A percentile compares a stretch with the other conserved stretches of the same genome.
These are phyloP conservation scores for Clonostachys solani DNA, from an alignment of 2,329 filamentous ascomycete species.

Conservation along the genomic window DNA sequence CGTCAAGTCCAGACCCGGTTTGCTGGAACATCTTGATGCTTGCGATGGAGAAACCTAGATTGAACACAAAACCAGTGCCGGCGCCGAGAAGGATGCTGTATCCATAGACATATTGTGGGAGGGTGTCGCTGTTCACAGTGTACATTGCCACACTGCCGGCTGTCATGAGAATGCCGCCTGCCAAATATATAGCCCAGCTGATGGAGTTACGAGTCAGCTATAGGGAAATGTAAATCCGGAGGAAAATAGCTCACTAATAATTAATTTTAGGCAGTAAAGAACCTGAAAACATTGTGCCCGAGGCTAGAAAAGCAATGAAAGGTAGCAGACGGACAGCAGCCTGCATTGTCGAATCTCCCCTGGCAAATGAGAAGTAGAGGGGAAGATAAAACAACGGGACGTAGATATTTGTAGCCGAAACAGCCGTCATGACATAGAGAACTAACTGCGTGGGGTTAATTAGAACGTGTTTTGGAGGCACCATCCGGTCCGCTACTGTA, in stretches of 20 bases:
- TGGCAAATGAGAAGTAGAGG: conserved; percentile 43
- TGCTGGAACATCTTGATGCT: no score
- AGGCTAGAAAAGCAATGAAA: conserved; percentile 21
- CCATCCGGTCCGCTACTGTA: no score
- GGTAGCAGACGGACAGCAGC: conserved; percentile 31
- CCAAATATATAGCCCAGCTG: conserved; percentile 33
- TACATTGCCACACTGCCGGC: conserved; percentile 27
- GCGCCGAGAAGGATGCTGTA: conserved; percentile 30
- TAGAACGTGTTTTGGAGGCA: conserved; percentile 29
- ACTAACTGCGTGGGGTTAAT: conserved; percentile 22
- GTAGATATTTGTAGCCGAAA: conserved; percentile 17
- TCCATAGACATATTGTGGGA: conserved; percentile 18
- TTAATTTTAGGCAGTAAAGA: conserved; percentile 24
- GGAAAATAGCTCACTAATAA: conserved; percentile 15
- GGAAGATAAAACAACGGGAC: conserved; percentile 40
- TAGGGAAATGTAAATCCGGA: no score
- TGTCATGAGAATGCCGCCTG: conserved; percentile 23
- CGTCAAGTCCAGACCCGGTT: no score
- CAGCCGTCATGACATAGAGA: conserved; percentile 27
- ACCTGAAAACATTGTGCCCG: conserved; percentile 17
- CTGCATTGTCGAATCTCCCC: conserved; percentile 27
- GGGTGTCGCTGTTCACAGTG: conserved; percentile 9
- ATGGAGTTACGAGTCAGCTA: conserved; percentile 15
- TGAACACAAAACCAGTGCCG: conserved; percentile 24
- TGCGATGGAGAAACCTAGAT: conserved; percentile 18